Percentiles rank a stretch among this genome's conserved stretches.
phyloP scores from a whole-genome alignment of 1,284 basidiomycete species.

The Ceratobasidium sp. region DNA sequence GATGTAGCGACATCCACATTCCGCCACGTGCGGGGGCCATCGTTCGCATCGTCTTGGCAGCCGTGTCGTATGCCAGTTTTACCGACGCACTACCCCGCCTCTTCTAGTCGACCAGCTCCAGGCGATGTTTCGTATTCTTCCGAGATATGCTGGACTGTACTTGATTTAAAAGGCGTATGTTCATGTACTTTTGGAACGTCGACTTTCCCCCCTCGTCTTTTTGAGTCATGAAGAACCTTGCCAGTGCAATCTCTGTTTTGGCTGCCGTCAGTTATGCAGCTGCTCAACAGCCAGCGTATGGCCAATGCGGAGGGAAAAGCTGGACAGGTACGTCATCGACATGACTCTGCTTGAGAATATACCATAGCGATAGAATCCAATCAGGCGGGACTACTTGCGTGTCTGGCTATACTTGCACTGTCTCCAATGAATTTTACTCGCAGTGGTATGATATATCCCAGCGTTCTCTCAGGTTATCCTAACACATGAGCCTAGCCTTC shows the following conservation, averaged over 20 bases:
- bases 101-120: not conserved
- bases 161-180: not conserved
- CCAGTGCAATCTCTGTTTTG: constrained; percentile 5
- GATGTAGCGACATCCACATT: too few species aligned
- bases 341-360: not conserved
- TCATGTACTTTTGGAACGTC: not conserved
- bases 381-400: constrained; percentile 41
- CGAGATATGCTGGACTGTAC: not conserved
- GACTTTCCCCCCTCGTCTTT: not conserved
- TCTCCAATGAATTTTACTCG: constrained; percentile 40
- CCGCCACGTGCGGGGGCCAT: not conserved
- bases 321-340: constrained; percentile 26
- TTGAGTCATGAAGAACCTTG: not conserved
- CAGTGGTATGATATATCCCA: constrained; percentile 25
- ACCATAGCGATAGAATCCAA: not conserved
- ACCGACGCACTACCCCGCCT: not conserved
- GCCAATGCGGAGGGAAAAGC: constrained; percentile 36
- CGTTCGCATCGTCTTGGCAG: not conserved
- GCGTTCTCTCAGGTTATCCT: not conserved
- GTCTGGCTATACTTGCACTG: constrained; percentile 41
- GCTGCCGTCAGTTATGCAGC: constrained; percentile 34
- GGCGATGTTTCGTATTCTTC: not conserved
- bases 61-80: not conserved
- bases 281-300: constrained; percentile 34
- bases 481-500: not conserved